These are phyloP conservation scores for Euphorbia pulcherrima DNA, from an alignment of 345 rosid genomes.

Conservation along the genomic window DNA sequence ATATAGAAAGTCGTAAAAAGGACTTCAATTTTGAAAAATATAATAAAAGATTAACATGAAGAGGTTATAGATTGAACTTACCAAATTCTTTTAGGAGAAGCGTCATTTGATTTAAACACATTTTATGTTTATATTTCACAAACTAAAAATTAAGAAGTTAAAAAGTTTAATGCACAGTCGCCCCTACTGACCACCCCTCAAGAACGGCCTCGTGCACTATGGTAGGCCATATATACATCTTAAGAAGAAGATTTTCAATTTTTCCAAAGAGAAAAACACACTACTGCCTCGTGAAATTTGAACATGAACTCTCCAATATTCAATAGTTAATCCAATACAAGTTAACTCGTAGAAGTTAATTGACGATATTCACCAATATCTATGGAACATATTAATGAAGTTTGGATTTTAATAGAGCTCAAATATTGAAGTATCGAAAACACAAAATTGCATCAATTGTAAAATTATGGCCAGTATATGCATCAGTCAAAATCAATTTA, in stretches of 20 bases:
- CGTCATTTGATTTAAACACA: too few species aligned
- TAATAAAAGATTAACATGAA: too few species aligned
- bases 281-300: neutral
- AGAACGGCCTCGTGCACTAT: too few species aligned
- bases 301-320: neutral
- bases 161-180: too few species aligned
- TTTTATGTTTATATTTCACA: too few species aligned
- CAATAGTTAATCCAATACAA: neutral
- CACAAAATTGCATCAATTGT: neutral
- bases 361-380: neutral
- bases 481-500: slow-evolving; percentile 8
- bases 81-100: too few species aligned
- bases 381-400: neutral
- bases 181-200: too few species aligned
- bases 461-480: neutral
- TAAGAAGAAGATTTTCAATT: neutral
- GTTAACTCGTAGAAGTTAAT: neutral
- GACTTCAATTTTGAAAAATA: too few species aligned
- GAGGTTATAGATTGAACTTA: too few species aligned
- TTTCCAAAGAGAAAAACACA: neutral
- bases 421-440: neutral
- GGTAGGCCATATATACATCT: neutral
- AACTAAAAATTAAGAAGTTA: too few species aligned
- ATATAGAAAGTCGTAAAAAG: too few species aligned
- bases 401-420: slow-evolving; percentile 3